Evolutionary conservation across 1,284 basidiomycete species (phyloP), one percentile per base, ranked within the genome.

Genomic region (Chalciporus sp.): DNA sequence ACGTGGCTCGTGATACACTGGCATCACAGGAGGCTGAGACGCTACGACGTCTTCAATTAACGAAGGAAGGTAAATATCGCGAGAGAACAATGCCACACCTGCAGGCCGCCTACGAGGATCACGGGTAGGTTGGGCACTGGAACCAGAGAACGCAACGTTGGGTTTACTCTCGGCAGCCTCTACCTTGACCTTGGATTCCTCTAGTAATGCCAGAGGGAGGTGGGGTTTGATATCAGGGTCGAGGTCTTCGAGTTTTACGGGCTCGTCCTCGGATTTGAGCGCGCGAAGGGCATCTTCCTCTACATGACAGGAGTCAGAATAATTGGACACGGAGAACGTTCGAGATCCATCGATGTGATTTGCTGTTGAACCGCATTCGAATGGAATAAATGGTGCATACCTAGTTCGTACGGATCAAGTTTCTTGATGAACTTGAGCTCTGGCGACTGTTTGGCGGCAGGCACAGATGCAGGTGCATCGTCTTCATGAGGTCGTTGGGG

Each of bases 341-440:
- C 10, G 11, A 12, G 31, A 5, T 33, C 10, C 31, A 48, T 9
- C 37, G 35, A 31, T 39, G 16, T 31, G 28, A 37, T 11, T 4
- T 23, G 12, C 14, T 3, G 7, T 26, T 16, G n/a, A 42, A 37
- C 35, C 23, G 23, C 6, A 17, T n/a, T 17, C 7, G 3, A n/a
- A 23, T 11, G 37, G 11, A 14, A 4, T 3, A 6, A n/a, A 31
- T 4, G 1, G 19, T 39, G 23, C 43, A 42, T 16, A 57, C 69
- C 68, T 19, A 68, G 17, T 35, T 71, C 68, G 7, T 69, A 72
- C 0, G 67, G 69, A 42, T 70, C 67, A 1, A 66, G 43, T 27
- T 68, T 68, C 41, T 56, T 66, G 26, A 64, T 23, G 10, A 64
- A 52, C 47, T 64, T 70, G 5, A 29, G 41, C 8, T 39, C 53